These are phyloP conservation scores for Ramalina peruviana DNA, from an alignment of 495 filamentous ascomycete species.

Conservation along the genomic window DNA sequence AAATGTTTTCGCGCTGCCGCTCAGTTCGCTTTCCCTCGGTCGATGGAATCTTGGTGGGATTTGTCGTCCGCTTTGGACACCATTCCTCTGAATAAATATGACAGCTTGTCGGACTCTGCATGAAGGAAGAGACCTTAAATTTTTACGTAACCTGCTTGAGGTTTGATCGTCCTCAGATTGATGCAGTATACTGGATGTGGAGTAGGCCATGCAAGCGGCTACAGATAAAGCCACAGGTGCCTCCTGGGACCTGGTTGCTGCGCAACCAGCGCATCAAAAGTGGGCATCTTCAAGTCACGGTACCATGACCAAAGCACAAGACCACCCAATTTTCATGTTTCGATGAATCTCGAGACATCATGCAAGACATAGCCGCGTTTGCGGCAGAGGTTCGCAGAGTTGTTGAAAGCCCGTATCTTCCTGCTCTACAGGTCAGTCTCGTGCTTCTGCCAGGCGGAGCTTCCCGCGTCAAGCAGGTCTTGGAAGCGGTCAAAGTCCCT, in stretches of 20 bases:
- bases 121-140: too few species aligned
- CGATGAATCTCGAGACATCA: neutral
- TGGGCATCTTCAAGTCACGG: neutral
- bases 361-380: constrained; percentile 1
- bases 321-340: constrained; percentile 30
- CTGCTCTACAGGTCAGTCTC: constrained; percentile 7
- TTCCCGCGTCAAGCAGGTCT: constrained; percentile 1
- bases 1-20: too few species aligned
- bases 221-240: neutral
- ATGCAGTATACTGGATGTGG: neutral
- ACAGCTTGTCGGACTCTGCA: too few species aligned
- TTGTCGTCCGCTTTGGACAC: too few species aligned
- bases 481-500: neutral
- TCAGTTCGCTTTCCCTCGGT: too few species aligned
- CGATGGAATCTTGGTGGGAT: too few species aligned
- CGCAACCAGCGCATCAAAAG: neutral
- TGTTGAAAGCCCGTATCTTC: constrained; percentile 4
- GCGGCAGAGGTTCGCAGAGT: constrained; percentile 7
- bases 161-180: too few species aligned
- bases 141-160: too few species aligned
- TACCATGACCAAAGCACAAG: constrained; percentile 17
- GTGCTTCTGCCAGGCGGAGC: neutral
- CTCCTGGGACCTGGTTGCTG: neutral
- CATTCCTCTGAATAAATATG: too few species aligned
- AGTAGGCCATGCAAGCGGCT: constrained; percentile 20